Conservation (phyloP, 208 protist species). For the Trypanosoma grayi region DNA sequence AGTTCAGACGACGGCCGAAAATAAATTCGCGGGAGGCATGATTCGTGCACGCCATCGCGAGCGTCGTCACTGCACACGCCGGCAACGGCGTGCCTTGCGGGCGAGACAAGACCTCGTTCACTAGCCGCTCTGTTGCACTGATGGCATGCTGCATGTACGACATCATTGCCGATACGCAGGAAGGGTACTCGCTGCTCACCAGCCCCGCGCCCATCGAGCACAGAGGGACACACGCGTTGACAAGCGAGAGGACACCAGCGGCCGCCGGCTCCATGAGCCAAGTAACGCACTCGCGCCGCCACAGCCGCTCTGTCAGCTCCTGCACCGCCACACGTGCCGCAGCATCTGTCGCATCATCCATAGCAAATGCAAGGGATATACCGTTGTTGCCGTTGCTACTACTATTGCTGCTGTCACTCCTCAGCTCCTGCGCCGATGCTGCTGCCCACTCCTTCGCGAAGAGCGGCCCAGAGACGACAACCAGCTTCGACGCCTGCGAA, state of each 20-base stretch:
- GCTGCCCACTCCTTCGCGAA: constrained; percentile 65
- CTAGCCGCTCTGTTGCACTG: constrained; percentile 43
- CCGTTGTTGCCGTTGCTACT: neutral
- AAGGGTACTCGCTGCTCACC: constrained; percentile 77
- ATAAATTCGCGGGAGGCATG: constrained; percentile 73
- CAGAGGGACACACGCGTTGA: constrained; percentile 71
- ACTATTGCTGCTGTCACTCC: neutral
- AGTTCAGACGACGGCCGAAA: constrained; percentile 74
- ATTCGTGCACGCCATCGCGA: constrained; percentile 60
- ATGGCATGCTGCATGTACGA: constrained; percentile 76
- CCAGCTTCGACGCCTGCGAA: constrained; percentile 18
- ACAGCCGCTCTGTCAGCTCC: constrained; percentile 25
- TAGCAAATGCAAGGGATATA: constrained; percentile 39
- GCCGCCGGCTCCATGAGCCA: constrained; percentile 32
- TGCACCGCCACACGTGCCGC: constrained; percentile 15
- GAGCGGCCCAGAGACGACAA: constrained; percentile 63
- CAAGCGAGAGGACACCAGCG: constrained; percentile 50
- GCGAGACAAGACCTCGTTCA: constrained; percentile 25
- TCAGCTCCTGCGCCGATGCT: constrained; percentile 20
- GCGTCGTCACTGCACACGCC: constrained; percentile 31
- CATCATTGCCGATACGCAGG: constrained; percentile 48
- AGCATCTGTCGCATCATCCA: constrained; percentile 16
- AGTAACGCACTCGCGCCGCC: constrained; percentile 63
- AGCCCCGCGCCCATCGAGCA: constrained; percentile 82
- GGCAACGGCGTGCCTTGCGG: constrained; percentile 50